Evolutionary conservation across 2,329 filamentous ascomycete species (phyloP).

Genomic region (Aspergillus amoenus): DNA sequence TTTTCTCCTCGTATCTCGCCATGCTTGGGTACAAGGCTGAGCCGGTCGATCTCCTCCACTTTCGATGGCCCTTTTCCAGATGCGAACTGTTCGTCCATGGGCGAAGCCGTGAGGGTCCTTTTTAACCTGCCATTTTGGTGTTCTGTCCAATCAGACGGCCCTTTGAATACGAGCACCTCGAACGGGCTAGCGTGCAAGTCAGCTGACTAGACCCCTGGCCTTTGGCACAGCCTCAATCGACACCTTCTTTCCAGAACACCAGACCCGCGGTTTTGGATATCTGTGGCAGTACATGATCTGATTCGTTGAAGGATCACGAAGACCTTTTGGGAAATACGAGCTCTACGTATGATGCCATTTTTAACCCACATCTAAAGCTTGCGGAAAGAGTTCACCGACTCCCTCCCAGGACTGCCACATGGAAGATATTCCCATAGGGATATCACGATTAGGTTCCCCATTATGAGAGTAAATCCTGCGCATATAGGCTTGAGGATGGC

Average conservation of each 20-base stretch:
- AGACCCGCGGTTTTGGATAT: background rate
- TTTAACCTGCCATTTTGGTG: background rate
- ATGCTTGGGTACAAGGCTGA: background rate
- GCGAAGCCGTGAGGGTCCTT: background rate
- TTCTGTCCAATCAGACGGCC: slow-evolving; percentile 1
- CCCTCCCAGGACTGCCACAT: background rate
- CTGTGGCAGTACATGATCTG: background rate
- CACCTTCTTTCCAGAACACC: background rate
- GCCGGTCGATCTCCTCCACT: slow-evolving; percentile 1
- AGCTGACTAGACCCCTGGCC: background rate
- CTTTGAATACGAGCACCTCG: slow-evolving; percentile 12
- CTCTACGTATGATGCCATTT: background rate
- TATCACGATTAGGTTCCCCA: background rate
- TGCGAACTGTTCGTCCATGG: background rate
- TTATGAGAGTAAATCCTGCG: too few species aligned
- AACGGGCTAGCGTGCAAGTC: background rate
- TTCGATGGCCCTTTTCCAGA: background rate
- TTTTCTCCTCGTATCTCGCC: background rate
- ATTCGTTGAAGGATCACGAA: background rate
- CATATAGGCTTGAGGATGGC: too few species aligned
- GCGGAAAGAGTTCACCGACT: background rate
- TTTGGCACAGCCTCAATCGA: background rate
- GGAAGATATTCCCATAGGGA: background rate
- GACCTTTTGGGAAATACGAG: background rate
- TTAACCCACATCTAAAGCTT: background rate